Evolutionary conservation across 768 basidiomycete species (phyloP).

Genomic region (Lentinula aciculospora): DNA sequence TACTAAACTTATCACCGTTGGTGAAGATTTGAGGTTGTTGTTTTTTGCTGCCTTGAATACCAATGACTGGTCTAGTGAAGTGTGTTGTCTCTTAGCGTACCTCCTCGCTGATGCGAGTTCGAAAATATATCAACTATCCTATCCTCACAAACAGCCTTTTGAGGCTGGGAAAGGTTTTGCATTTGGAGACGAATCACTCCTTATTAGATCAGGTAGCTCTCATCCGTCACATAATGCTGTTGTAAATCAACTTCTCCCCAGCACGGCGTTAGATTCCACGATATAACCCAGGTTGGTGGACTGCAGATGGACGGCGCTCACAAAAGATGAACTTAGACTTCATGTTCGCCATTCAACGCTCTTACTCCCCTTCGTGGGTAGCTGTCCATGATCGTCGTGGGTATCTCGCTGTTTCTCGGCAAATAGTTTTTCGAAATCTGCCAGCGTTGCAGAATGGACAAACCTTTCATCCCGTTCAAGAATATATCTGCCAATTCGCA

Average conservation of each 20-base stretch:
- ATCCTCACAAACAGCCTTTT: too few relatives aligned
- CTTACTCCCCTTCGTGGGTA: background rate
- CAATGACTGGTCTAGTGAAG: too few relatives aligned
- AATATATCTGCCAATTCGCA: background rate
- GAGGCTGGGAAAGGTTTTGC: background rate
- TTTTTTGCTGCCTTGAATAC: background rate
- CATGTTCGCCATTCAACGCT: background rate
- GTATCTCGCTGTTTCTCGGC: constrained; percentile 14
- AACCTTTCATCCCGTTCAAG: background rate
- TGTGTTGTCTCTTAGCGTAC: too few relatives aligned
- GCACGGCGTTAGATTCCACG: background rate
- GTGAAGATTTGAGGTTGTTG: background rate
- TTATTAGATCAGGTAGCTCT: background rate
- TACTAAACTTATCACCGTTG: background rate
- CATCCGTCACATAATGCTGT: background rate
- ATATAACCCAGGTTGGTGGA: too few relatives aligned
- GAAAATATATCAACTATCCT: too few relatives aligned
- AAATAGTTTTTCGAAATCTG: background rate
- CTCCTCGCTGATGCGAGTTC: too few relatives aligned
- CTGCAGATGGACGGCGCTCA: too few relatives aligned
- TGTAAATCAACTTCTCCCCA: background rate
- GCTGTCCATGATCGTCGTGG: constrained; percentile 18
- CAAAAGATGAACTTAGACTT: background rate
- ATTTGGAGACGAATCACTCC: background rate
- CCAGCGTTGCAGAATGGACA: background rate